phyloP scores from a whole-genome alignment of 192 early-diverging fungal species.

The Backusella sp. region DNA sequence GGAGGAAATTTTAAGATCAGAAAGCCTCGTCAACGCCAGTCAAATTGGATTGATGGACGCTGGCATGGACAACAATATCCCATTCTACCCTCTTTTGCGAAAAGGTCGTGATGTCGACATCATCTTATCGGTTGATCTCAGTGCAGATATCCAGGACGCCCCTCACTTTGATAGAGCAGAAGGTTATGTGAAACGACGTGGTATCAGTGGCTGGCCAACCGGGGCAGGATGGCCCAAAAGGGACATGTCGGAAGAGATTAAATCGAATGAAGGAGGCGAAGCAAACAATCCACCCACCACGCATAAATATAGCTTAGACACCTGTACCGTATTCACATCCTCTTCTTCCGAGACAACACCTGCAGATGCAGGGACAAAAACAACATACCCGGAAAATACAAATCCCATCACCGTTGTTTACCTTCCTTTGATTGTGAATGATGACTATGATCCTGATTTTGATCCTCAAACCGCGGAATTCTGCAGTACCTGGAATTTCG shows the following conservation, averaged over 20 bases:
- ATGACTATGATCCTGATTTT: constrained; percentile 46
- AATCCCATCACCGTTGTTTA: constrained; percentile 55
- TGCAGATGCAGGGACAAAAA: not conserved
- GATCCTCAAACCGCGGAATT: constrained; percentile 62
- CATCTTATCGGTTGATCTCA: constrained; percentile 68
- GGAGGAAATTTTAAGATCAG: constrained; percentile 20
- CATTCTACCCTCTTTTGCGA: constrained; percentile 68
- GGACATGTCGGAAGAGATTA: not conserved
- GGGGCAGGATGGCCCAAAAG: constrained; percentile 30
- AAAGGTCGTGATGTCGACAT: constrained; percentile 68
- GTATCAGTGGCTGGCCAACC: constrained; percentile 53
- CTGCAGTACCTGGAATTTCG: constrained; percentile 66
- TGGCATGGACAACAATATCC: constrained; percentile 76
- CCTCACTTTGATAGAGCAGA: constrained; percentile 66
- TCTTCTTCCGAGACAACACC: constrained; percentile 29
- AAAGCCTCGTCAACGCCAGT: constrained; percentile 26
- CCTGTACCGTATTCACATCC: constrained; percentile 50
- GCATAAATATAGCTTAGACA: constrained; percentile 31
- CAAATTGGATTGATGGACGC: constrained; percentile 69
- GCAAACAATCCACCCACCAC: not conserved
- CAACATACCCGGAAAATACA: constrained; percentile 13
- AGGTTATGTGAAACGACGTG: constrained; percentile 56
- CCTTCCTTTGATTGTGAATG: constrained; percentile 62
- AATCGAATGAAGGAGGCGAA: constrained; percentile 6
- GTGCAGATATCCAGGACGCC: constrained; percentile 65